phyloP scores from a whole-genome alignment of 371 early-diverging fungal genomes.

The Mortierella sp. region DNA sequence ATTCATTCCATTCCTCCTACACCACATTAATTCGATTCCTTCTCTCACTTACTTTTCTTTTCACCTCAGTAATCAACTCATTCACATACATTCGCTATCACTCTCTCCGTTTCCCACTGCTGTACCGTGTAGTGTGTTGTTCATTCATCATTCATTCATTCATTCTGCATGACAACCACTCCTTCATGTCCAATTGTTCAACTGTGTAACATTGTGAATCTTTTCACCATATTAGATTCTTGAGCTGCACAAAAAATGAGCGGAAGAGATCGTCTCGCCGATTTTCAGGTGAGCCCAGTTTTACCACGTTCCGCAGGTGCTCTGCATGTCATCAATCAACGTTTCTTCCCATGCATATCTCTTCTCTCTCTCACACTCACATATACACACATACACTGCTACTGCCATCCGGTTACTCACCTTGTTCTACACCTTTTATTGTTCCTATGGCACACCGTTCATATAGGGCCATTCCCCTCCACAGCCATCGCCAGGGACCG shows the following conservation, averaged over 20 bases:
- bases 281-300: constrained; percentile 25
- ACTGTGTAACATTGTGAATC: background rate
- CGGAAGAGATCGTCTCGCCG: constrained; percentile 37
- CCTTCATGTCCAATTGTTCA: background rate
- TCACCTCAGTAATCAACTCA: background rate
- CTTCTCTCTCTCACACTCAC: background rate
- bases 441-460: no score
- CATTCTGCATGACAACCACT: background rate
- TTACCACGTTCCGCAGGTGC: background rate
- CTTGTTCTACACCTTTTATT: background rate
- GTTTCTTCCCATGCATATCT: no score
- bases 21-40: background rate
- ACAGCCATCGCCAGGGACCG: background rate
- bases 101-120: background rate
- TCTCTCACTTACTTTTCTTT: background rate
- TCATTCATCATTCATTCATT: background rate
- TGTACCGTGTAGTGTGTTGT: background rate
- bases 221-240: background rate
- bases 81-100: background rate
- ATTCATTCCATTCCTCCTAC: background rate
- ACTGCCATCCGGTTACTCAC: no score
- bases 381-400: background rate
- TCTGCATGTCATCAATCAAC: background rate
- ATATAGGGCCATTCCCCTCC: background rate
- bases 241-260: constrained; percentile 15